A percentile compares a stretch with the other conserved stretches of the same genome.
Evolutionary conservation across 2,329 filamentous ascomycete species (phyloP).

Genomic region (Parastagonospora avenae): DNA sequence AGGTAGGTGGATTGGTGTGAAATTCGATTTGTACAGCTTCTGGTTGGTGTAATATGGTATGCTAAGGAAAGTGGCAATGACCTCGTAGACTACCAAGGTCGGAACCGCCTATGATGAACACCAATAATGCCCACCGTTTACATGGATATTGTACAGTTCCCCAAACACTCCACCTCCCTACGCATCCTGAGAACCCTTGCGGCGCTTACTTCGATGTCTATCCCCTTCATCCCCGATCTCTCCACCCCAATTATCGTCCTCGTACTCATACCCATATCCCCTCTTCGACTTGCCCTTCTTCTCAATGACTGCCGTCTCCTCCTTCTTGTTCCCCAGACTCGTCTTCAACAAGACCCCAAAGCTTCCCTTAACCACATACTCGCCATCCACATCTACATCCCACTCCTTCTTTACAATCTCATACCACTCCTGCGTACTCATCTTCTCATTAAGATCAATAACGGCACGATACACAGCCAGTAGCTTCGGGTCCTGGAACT

Average conservation of each 20-base stretch:
- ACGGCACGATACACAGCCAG: slow-evolving; percentile 9
- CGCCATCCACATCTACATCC: slow-evolving; percentile 17
- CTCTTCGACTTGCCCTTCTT: not conserved
- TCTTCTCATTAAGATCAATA: slow-evolving; percentile 3
- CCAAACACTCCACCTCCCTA: too few relatives aligned
- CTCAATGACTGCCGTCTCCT: not conserved
- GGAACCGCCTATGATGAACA: too few relatives aligned
- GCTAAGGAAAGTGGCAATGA: too few relatives aligned
- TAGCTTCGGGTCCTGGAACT: slow-evolving; percentile 16
- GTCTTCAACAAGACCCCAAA: slow-evolving; percentile 16
- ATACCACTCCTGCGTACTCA: slow-evolving; percentile 5
- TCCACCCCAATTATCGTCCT: not conserved
- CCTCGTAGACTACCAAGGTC: too few relatives aligned
- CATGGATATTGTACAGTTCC: too few relatives aligned
- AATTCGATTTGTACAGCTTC: not conserved
- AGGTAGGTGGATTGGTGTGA: not conserved
- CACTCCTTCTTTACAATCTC: slow-evolving; percentile 17
- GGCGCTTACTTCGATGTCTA: slow-evolving; percentile 8
- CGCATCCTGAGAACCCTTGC: not conserved
- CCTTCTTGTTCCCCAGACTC: slow-evolving; percentile 1
- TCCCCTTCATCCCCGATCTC: not conserved
- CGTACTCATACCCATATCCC: not conserved
- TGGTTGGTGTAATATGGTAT: too few relatives aligned
- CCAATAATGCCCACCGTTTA: too few relatives aligned
- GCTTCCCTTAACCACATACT: slow-evolving; percentile 11